Conservation (phyloP, 345 rosid species). For the Rhodamnia argentea region DNA sequence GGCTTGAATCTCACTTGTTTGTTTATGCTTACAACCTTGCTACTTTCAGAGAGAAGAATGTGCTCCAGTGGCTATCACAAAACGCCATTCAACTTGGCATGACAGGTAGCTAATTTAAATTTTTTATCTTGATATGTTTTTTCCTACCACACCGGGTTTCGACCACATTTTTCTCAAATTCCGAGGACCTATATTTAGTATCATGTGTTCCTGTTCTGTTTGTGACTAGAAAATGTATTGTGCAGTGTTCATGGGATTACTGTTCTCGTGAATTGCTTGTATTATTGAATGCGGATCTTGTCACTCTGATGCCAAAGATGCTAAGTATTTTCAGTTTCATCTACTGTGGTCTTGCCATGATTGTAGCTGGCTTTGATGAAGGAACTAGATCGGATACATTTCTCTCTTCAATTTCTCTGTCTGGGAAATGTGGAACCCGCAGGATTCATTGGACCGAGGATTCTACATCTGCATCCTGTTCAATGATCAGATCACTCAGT, state of each 20-base stretch:
- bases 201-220: background rate
- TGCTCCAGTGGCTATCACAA: background rate
- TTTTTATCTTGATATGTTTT: background rate
- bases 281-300: background rate
- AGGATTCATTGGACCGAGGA: background rate
- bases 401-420: background rate
- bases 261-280: background rate
- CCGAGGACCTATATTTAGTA: background rate
- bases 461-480: background rate
- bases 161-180: background rate
- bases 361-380: background rate
- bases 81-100: background rate
- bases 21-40: background rate
- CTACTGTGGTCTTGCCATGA: background rate
- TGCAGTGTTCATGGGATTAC: background rate
- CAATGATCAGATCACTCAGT: background rate
- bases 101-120: background rate
- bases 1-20: background rate
- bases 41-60: background rate
- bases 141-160: background rate
- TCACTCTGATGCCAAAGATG: background rate
- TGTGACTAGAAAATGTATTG: background rate
- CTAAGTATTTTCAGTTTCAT: background rate
- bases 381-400: background rate
- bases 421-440: background rate